Evolutionary conservation across 306 rosid genomes (phyloP), one percentile per base, ranked within the genome.

Genomic region (Morella rubra): DNA sequence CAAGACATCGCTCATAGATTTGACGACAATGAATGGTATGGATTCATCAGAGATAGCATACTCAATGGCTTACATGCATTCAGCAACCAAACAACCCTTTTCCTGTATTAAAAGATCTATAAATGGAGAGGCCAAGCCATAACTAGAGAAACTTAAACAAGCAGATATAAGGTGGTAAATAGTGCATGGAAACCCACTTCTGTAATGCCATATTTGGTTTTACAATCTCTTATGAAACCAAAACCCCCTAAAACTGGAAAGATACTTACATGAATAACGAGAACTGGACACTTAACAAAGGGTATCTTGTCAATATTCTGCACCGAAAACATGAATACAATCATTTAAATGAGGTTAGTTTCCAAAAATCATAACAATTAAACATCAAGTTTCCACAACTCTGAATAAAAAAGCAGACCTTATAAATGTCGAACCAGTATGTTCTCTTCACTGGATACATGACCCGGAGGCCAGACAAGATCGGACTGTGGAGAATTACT

Each of bases 251-350:
- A 51, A 71, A 79, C 76, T 64, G 37, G 40, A 14, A 12, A 78
- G 19, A 83, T 27, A 89, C 98, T 95, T 85, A 95, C 98, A 86
- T 95, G 98, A 81, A 95, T 95, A 55, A 95, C 92, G 72, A 95
- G 82, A 84, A 95, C 98, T 9, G 98, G 98, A 76, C 92, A 85
- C 45, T 56, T 87, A 74, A 95, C 96, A 77, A 82, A 73, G 44
- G 97, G 90, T 66, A 95, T 90, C 86, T 95, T 95, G 74, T 95
- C 97, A 75, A 95, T 90, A 75, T 92, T 95, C 97, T 95, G 97
- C 93, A 86, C 76, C 74, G 72, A 7, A 75, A 62, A 58, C 67
- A 79, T 16, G 37, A 46, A 82, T 42, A 51, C 13, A 74, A 83
- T 40, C 37, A 79, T 56, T 58, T 74, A 51, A 47, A 44, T 50